Evolutionary conservation across 257 asterid species (phyloP).

Genomic region (Capsicum pubescens): DNA sequence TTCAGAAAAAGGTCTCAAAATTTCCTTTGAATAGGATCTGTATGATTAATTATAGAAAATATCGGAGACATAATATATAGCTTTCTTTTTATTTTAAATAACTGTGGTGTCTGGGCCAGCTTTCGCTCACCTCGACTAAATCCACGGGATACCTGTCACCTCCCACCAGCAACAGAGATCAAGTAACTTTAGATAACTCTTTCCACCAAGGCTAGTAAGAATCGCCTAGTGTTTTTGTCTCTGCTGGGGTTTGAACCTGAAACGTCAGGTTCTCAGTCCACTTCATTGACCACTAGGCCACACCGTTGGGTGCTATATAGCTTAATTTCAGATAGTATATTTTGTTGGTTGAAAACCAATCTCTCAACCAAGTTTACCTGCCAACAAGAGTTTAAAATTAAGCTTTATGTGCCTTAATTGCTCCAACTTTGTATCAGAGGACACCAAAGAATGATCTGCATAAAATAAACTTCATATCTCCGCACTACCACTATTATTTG

Average conservation of each 20-base stretch:
- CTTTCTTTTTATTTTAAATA: not conserved
- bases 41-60: not conserved
- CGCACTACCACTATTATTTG: not conserved
- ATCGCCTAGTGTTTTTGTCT: no score
- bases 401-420: not conserved
- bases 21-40: not conserved
- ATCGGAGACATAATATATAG: not conserved
- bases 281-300: no score
- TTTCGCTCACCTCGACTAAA: no score
- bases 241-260: no score
- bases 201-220: no score
- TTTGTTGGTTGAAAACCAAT: constrained; percentile 3
- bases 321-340: not conserved
- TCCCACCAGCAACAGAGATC: no score
- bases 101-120: no score
- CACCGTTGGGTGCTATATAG: not conserved
- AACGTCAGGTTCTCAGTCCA: no score
- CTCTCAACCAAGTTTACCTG: constrained; percentile 12
- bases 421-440: constrained; percentile 2
- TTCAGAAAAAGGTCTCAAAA: not conserved
- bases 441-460: not conserved
- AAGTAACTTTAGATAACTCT: no score
- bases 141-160: no score
- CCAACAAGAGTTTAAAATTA: not conserved
- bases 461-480: not conserved